Percentiles rank a stretch among this genome's conserved stretches.
These are phyloP conservation scores for Quercus aquifolioides DNA, from an alignment of 306 rosid genomes.

Conservation along the genomic window DNA sequence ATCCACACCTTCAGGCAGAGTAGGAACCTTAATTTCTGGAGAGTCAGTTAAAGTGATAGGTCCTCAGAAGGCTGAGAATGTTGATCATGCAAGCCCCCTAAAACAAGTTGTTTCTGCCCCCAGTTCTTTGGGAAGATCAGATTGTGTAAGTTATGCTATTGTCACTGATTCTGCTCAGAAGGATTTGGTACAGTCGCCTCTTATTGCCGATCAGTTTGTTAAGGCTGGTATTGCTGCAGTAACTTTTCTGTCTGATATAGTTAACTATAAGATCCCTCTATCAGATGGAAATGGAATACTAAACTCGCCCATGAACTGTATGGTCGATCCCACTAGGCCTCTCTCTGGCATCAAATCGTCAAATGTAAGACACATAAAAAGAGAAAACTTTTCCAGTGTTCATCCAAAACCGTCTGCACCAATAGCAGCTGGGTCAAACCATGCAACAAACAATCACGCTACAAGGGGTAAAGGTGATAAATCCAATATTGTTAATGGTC, in stretches of 20 bases:
- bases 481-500: constrained; percentile 39
- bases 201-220: constrained; percentile 59
- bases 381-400: constrained; percentile 47
- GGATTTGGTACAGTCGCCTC: constrained; percentile 33
- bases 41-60: constrained; percentile 33
- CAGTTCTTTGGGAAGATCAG: constrained; percentile 38
- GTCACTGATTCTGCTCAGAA: constrained; percentile 34
- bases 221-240: constrained; percentile 81
- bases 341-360: constrained; percentile 50
- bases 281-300: constrained; percentile 65
- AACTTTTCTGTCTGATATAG: constrained; percentile 71
- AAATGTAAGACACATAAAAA: constrained; percentile 57
- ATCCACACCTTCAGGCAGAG: constrained; percentile 40
- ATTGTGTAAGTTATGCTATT: constrained; percentile 46
- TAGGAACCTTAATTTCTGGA: constrained; percentile 40
- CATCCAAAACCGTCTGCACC: constrained; percentile 56
- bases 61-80: constrained; percentile 38
- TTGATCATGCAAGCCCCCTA: constrained; percentile 27
- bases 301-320: constrained; percentile 39
- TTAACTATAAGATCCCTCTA: constrained; percentile 55
- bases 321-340: constrained; percentile 66
- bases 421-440: constrained; percentile 38
- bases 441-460: constrained; percentile 37
- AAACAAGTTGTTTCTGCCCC: constrained; percentile 38
- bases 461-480: constrained; percentile 50